phyloP scores from a whole-genome alignment of 2,329 filamentous ascomycete species.

The Colletotrichum tropicicola region DNA sequence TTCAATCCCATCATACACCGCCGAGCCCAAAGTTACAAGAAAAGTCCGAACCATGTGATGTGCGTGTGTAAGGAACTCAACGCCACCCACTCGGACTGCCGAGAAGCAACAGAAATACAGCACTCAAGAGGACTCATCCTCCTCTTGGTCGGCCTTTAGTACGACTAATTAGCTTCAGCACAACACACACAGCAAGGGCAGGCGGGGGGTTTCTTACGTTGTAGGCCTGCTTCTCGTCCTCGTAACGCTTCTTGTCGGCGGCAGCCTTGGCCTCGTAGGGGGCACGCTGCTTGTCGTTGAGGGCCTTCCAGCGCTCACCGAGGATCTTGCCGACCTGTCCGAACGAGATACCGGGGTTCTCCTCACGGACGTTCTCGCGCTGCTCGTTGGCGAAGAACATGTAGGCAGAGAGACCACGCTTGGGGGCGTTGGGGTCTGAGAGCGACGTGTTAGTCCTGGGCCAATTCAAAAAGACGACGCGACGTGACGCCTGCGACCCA shows the following conservation, averaged over 20 bases:
- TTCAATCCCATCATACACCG: constrained; percentile 53
- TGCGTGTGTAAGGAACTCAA: constrained; percentile 9
- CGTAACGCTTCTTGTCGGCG: constrained; percentile 98
- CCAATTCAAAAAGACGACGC: too few species aligned
- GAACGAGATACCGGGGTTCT: constrained; percentile 98
- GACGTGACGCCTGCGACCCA: background rate
- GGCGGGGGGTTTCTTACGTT: constrained; percentile 68
- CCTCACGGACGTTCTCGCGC: constrained; percentile 96
- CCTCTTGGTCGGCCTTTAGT: constrained; percentile 63
- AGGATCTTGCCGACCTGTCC: constrained; percentile 98
- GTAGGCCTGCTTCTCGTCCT: constrained; percentile 96
- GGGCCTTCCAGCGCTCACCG: constrained; percentile 97
- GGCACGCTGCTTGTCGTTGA: constrained; percentile 89
- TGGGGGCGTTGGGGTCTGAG: constrained; percentile 94
- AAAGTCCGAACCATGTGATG: constrained; percentile 4
- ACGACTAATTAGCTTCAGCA: constrained; percentile 39
- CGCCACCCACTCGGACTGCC: constrained; percentile 3
- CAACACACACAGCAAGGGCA: background rate
- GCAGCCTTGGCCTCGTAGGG: constrained; percentile 98
- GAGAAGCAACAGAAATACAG: constrained; percentile 25
- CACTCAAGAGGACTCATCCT: constrained; percentile 59
- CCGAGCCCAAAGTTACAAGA: constrained; percentile 41
- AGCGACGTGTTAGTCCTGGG: constrained; percentile 23
- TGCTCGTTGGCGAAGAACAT: constrained; percentile 99
- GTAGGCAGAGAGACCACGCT: constrained; percentile 99